These are phyloP conservation scores for Theobroma cacao DNA, from an alignment of 345 rosid genomes.

Conservation along the genomic window DNA sequence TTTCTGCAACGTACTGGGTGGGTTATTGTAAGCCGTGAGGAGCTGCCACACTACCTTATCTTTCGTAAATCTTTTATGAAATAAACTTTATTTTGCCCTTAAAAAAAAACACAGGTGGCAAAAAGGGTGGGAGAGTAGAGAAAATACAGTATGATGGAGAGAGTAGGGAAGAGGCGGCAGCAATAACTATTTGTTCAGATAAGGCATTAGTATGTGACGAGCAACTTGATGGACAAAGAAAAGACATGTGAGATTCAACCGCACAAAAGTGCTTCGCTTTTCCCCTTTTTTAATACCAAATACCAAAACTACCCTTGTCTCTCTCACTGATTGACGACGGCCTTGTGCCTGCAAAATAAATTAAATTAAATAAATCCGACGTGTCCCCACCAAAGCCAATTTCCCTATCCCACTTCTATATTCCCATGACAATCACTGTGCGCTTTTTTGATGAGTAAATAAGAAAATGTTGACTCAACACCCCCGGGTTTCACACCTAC, in stretches of 20 bases:
- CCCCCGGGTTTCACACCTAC: not conserved
- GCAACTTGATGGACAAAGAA: slow-evolving; percentile 14
- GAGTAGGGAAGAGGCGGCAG: not conserved
- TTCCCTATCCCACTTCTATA: too few relatives aligned
- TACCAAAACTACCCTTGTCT: slow-evolving; percentile 14
- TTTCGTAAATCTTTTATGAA: too few relatives aligned
- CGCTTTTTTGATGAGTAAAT: not conserved
- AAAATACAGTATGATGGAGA: not conserved
- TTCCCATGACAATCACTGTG: not conserved
- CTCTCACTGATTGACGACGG: not conserved
- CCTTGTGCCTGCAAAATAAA: not conserved
- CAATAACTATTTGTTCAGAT: slow-evolving; percentile 22
- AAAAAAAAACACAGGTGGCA: too few relatives aligned
- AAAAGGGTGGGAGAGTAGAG: not conserved
- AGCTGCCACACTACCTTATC: too few relatives aligned
- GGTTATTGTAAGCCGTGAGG: too few relatives aligned
- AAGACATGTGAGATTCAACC: slow-evolving; percentile 36
- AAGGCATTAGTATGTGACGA: slow-evolving; percentile 20
- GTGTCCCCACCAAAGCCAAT: not conserved
- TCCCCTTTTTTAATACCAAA: not conserved
- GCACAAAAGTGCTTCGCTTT: slow-evolving; percentile 30
- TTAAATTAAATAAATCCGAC: too few relatives aligned
- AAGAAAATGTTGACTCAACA: not conserved
- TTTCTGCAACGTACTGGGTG: too few relatives aligned
- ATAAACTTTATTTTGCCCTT: too few relatives aligned